Evolutionary conservation across 495 filamentous ascomycete genomes (phyloP).

Genomic region (Astrothelium macrocarpum): DNA sequence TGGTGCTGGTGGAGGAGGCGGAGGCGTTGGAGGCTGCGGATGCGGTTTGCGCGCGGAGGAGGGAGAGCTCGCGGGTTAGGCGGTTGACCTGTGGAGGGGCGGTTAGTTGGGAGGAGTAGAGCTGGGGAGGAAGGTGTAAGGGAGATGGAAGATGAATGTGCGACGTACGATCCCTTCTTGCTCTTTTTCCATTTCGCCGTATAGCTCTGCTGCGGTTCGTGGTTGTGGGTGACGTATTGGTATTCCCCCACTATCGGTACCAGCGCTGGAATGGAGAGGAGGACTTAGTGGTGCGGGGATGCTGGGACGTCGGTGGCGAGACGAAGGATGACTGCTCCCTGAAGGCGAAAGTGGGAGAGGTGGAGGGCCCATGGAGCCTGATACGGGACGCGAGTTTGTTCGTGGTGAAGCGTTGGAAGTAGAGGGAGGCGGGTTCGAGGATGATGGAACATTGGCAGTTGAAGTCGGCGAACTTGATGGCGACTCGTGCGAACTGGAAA

Average conservation of each 20-base stretch:
- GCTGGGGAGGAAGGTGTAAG: neutral
- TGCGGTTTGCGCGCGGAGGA: conserved; percentile 68
- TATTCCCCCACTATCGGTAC: conserved; percentile 32
- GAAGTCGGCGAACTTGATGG: neutral
- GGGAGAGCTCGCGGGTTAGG: conserved; percentile 72
- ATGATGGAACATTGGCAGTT: neutral
- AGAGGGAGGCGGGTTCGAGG: neutral
- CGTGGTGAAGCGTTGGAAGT: neutral
- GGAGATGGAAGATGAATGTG: neutral
- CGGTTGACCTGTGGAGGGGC: conserved; percentile 65
- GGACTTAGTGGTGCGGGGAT: neutral
- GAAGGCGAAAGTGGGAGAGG: neutral
- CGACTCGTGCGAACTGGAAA: neutral
- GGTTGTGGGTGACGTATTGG: conserved; percentile 74
- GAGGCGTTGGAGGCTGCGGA: conserved; percentile 63
- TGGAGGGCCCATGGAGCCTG: neutral
- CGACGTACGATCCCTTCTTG: conserved; percentile 79
- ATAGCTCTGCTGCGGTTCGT: conserved; percentile 75
- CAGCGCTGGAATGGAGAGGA: neutral
- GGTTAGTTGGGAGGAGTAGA: neutral
- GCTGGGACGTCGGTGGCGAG: neutral
- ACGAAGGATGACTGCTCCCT: neutral
- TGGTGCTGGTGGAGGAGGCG: conserved; percentile 55
- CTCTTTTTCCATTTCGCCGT: conserved; percentile 80
- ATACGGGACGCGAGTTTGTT: neutral